These are phyloP conservation scores for Melanogaster broomeanus DNA, from an alignment of 768 basidiomycete genomes.

Conservation along the genomic window DNA sequence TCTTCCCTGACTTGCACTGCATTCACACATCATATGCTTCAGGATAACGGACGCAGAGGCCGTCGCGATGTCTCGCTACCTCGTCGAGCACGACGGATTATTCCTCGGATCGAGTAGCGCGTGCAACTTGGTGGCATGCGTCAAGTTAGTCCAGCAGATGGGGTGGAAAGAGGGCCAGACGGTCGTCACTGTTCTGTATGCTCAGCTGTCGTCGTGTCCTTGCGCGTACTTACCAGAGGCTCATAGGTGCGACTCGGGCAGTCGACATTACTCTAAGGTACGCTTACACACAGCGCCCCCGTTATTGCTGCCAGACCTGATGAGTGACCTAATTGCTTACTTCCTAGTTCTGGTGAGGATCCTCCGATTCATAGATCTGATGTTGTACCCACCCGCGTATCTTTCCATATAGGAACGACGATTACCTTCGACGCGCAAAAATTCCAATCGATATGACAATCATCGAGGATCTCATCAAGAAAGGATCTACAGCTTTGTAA, in stretches of 20 bases:
- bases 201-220: neutral
- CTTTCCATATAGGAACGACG: slow-evolving; percentile 46
- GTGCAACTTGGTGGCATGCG: slow-evolving; percentile 91
- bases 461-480: slow-evolving; percentile 40
- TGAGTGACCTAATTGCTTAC: neutral
- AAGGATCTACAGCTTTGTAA: neutral
- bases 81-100: slow-evolving; percentile 88
- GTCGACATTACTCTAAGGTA: slow-evolving; percentile 91
- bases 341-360: slow-evolving; percentile 50
- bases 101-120: slow-evolving; percentile 97
- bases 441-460: slow-evolving; percentile 44
- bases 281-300: slow-evolving; percentile 16
- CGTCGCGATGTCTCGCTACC: slow-evolving; percentile 92
- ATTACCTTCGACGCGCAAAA: slow-evolving; percentile 43
- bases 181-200: slow-evolving; percentile 86
- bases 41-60: slow-evolving; percentile 94
- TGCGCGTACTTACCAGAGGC: neutral
- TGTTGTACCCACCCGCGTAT: neutral
- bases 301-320: neutral
- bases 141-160: slow-evolving; percentile 73
- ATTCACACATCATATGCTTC: neutral
- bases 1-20: neutral
- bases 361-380: neutral
- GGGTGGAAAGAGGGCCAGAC: slow-evolving; percentile 68
- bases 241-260: slow-evolving; percentile 84